Evolutionary conservation across 768 basidiomycete species (phyloP).

Genomic region (Leccinellum rugosiceps): DNA sequence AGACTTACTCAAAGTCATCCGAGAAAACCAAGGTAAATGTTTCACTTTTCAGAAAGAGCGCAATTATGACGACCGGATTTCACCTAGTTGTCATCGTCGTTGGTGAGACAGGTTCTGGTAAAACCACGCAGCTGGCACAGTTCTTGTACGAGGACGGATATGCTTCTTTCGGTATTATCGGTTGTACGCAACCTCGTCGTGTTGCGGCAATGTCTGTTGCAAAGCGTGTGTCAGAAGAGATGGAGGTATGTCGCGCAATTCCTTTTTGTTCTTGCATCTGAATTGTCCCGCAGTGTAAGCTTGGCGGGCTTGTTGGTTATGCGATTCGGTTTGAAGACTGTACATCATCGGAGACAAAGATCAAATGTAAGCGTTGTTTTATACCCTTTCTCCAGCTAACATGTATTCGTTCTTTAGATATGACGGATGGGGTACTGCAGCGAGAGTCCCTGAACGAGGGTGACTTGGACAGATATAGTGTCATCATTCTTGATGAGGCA

Average conservation of each 20-base stretch:
- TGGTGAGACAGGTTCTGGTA: conserved; percentile 99
- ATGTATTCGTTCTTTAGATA: conserved; percentile 50
- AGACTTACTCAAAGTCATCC: conserved; percentile 79
- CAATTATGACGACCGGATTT: neutral
- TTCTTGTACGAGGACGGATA: conserved; percentile 98
- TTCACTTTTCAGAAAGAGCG: neutral
- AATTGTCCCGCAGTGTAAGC: conserved; percentile 59
- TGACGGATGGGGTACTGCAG: conserved; percentile 99
- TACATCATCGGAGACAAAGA: conserved; percentile 89
- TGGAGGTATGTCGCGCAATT: conserved; percentile 64
- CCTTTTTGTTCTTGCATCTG: neutral
- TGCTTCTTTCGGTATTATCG: conserved; percentile 83
- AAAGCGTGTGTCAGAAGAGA: conserved; percentile 99
- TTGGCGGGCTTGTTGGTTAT: conserved; percentile 91
- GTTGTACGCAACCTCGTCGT: conserved; percentile 97
- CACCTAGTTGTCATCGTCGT: conserved; percentile 84
- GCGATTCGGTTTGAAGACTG: conserved; percentile 99
- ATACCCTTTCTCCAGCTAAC: neutral
- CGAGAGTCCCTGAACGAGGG: conserved; percentile 98
- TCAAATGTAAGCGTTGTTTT: conserved; percentile 74
- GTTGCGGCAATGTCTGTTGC: conserved; percentile 99
- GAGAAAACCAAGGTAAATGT: conserved; percentile 88
- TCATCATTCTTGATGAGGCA: conserved; percentile 98
- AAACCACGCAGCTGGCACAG: conserved; percentile 94
- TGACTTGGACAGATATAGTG: conserved; percentile 94